Evolutionary conservation across 352 stramenopile genomes (phyloP), one percentile per base, ranked within the genome.

Genomic region (Globisporangium polare): DNA sequence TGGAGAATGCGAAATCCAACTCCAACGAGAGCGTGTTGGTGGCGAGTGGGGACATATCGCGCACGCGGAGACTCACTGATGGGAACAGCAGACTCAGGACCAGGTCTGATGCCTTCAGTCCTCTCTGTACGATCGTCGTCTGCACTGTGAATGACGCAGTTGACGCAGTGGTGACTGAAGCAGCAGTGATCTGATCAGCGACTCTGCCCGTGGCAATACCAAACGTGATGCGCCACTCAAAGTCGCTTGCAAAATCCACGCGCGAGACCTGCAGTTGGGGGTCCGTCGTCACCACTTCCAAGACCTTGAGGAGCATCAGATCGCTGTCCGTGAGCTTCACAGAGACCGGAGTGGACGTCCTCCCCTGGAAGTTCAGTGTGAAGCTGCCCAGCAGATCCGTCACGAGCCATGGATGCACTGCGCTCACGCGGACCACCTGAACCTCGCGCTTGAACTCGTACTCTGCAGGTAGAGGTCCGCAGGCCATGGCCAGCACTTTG

Each of bases 181-280:
- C 41, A 29, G 35, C 53, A 15, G 17, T 27, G 3, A 62, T 33
- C 7, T 53, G 53, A 12, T 22, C 53, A 6, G 7, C 12, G 26
- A 18, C 37, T 37, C 60, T 46, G 39, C 54, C 47, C 5, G 22
- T 56, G 20, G 54, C 26, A 2, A 49, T 12, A 4, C 53, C 53
- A 37, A 71, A 71, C 13, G 65, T 71, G 18, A 71, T 50, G 5
- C 45, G 52, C 65, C 65, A 71, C 54, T 64, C 52, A 20, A 71
- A 71, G 0, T 31, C 49, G 17, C 46, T 27, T n/a, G 51, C 49
- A 10, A 52, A 53, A 18, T 63, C 60, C 12, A 43, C 10, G n/a
- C 53, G 60, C 17, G 65, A 64, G 9, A 67, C 53, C 39, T 67
- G 46, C 10, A 71, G 46, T 5, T 35, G 43, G n/a, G 60, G 18